Evolutionary conservation across 2,329 filamentous ascomycete genomes (phyloP), one percentile per base, ranked within the genome.

Genomic region (Pseudogymnoascus verrucosus): DNA sequence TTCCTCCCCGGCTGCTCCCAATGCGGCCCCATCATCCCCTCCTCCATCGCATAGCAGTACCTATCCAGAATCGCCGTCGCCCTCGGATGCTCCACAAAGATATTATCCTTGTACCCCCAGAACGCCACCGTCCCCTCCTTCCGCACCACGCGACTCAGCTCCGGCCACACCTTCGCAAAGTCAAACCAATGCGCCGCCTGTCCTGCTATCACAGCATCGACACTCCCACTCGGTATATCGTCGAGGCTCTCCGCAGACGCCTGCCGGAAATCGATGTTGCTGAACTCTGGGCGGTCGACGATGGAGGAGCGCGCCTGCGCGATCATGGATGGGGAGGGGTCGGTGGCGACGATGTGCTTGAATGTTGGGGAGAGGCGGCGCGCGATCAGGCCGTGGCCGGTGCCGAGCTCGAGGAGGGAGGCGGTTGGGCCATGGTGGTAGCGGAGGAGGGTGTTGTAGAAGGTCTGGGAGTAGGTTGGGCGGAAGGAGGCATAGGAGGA

Each of bases 131-230:
- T 84, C 14, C 84, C 85, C 12, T 82, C 82, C 1, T 73, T 71
- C 60, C 80, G 77, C 42, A 87, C 74, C 6, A 85, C 79, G 11
- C 83, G 78, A 8, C 75, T 75, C 64, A 88, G 71, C 69, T 84
- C 80, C 0, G 78, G 78, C 82, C 84, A 89, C 2, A 81, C 78
- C 40, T 75, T 77, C 6, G 66, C 42, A 69, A 83, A 84, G 71
- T 88, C 79, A 71, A 89, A 89, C 86, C 86, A 89, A 71, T 89
- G 86, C 42, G 85, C 84, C 6, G 85, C 80, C 69, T 89, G 85
- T 0, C 76, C 79, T 0, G 79, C 77, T 0, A 78, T 74, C 1
- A 79, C 74, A 67, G 80, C 74, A 70, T 89, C 85, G 1, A 88
- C 72, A 3, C 76, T 78, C 4, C 71, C 75, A 64, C 82, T 78